Conservation (phyloP, 176 grass and related monocot species). For the Pontederia paniculata region DNA sequence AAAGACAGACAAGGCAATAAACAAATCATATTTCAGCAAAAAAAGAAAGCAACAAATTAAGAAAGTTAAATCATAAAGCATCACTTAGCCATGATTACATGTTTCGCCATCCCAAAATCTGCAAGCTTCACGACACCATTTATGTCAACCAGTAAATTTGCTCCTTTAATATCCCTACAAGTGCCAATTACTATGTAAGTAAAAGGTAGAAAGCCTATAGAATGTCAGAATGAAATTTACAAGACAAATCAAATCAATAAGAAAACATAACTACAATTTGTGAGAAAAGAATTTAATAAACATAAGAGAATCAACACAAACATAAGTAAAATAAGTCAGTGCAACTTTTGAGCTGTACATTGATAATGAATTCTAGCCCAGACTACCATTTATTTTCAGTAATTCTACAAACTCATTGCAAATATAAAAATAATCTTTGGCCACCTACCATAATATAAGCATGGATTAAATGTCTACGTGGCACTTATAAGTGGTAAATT, state of each 20-base stretch:
- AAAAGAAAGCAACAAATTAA: neutral
- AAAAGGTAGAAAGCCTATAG: neutral
- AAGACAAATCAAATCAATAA: neutral
- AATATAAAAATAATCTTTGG: too few relatives aligned
- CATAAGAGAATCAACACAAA: too few relatives aligned
- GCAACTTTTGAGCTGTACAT: too few relatives aligned
- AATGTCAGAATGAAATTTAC: neutral
- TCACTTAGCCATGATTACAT: constrained; percentile 41
- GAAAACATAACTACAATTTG: too few relatives aligned
- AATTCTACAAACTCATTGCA: too few relatives aligned
- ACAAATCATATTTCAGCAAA: neutral
- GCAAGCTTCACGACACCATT: constrained; percentile 82
- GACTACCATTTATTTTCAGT: too few relatives aligned
- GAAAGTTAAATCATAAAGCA: neutral
- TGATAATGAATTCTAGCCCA: too few relatives aligned
- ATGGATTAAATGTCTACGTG: too few relatives aligned
- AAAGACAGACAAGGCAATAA: neutral
- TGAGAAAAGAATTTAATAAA: too few relatives aligned
- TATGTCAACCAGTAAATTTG: constrained; percentile 86
- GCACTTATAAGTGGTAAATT: too few relatives aligned
- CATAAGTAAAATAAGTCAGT: too few relatives aligned
- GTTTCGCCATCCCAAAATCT: constrained; percentile 96
- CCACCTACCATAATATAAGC: too few relatives aligned
- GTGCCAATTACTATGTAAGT: neutral
- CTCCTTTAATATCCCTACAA: constrained; percentile 96